Evolutionary conservation across 345 rosid genomes (phyloP).

Genomic region (Eucalyptus cloeziana): DNA sequence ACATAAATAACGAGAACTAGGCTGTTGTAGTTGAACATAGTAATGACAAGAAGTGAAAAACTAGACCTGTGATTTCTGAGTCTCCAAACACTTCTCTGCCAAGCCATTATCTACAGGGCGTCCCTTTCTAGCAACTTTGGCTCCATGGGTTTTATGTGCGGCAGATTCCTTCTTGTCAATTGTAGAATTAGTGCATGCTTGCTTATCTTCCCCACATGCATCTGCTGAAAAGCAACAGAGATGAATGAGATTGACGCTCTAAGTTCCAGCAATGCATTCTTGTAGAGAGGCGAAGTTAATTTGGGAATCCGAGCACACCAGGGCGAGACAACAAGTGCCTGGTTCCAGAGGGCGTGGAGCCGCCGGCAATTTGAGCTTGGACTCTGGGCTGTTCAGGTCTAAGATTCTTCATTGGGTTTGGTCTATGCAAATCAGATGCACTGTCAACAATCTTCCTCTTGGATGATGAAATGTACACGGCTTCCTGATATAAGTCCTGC

Average conservation of each 20-base stretch:
- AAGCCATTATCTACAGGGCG: constrained; percentile 8
- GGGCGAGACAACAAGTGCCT: constrained; percentile 11
- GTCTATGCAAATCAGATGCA: constrained; percentile 11
- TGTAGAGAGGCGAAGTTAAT: neutral
- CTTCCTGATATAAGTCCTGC: constrained; percentile 71
- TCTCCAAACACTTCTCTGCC: constrained; percentile 25
- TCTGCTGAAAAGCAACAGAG: constrained; percentile 10
- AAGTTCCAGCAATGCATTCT: neutral
- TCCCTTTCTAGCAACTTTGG: constrained; percentile 15
- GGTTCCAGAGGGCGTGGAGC: neutral
- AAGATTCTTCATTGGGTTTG: constrained; percentile 6
- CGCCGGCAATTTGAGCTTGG: neutral
- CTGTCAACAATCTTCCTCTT: constrained; percentile 21
- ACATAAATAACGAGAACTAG: neutral
- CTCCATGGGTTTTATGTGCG: constrained; percentile 5
- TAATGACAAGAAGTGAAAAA: neutral
- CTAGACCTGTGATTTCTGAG: constrained; percentile 30
- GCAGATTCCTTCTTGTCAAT: constrained; percentile 9
- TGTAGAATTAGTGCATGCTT: constrained; percentile 9
- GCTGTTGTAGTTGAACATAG: neutral
- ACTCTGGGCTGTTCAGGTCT: constrained; percentile 8
- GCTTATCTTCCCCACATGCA: constrained; percentile 27
- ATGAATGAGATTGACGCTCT: neutral
- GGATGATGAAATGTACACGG: constrained; percentile 43
- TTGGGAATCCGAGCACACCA: constrained; percentile 8